Percentiles rank a stretch among this genome's conserved stretches.
Evolutionary conservation across 495 filamentous ascomycete species (phyloP).

Genomic region (Aspergillus leporis): DNA sequence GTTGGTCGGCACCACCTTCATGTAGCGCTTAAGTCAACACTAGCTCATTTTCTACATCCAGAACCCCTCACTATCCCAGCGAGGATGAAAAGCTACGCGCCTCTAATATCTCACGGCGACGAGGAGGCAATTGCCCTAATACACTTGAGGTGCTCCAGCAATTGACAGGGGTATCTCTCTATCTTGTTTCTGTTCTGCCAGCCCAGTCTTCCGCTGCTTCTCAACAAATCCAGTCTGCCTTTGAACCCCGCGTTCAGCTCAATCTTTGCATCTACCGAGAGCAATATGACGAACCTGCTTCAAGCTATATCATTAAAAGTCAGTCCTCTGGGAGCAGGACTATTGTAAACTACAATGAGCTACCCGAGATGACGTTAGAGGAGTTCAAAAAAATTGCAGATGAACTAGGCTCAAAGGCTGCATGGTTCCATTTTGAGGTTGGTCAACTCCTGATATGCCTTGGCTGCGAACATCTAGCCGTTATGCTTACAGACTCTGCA

Average conservation of each 20-base stretch:
- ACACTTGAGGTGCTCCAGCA: constrained; percentile 68
- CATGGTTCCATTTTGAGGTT: constrained; percentile 79
- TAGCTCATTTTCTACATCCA: constrained; percentile 27
- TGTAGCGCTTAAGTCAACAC: not conserved
- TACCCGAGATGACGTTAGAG: constrained; percentile 61
- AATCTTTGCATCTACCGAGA: constrained; percentile 60
- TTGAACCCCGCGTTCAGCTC: constrained; percentile 48
- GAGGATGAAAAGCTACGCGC: constrained; percentile 76
- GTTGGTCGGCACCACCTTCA: constrained; percentile 41
- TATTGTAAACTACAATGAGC: constrained; percentile 67
- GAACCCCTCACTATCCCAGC: constrained; percentile 62
- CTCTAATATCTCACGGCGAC: constrained; percentile 54
- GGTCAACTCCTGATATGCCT: not conserved
- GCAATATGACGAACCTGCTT: constrained; percentile 56
- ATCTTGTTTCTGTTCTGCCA: constrained; percentile 48
- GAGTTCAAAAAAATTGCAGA: constrained; percentile 51
- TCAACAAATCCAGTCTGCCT: constrained; percentile 40
- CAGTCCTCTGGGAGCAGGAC: constrained; percentile 59
- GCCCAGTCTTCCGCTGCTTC: constrained; percentile 37
- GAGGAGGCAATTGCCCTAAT: constrained; percentile 73
- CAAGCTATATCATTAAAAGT: constrained; percentile 72
- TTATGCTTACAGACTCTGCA: constrained; percentile 13
- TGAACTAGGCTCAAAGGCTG: constrained; percentile 25
- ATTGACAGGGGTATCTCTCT: constrained; percentile 42
- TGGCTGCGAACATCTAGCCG: not conserved